Conservation (phyloP, 345 rosid species). For the Syzygium aqueum region DNA sequence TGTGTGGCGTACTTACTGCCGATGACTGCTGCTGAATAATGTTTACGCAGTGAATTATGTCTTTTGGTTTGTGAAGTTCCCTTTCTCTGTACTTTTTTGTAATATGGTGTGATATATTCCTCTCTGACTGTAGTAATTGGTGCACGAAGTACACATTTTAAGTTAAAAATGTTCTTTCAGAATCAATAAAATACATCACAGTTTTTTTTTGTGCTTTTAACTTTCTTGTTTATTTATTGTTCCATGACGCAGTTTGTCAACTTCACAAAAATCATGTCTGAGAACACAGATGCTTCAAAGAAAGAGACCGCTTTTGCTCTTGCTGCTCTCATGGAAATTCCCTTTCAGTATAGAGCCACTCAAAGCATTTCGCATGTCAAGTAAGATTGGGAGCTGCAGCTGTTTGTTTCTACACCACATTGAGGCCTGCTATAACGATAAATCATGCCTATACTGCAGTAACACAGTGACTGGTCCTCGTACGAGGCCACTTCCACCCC, state of each 20-base stretch:
- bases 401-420: not conserved
- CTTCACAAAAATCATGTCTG: slow-evolving; percentile 80
- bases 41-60: not conserved
- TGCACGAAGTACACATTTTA: not conserved
- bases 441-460: slow-evolving; percentile 26
- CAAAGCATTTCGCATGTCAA: slow-evolving; percentile 31
- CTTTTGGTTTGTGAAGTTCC: not conserved
- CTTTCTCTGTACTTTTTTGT: not conserved
- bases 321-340: slow-evolving; percentile 96
- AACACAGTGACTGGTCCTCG: slow-evolving; percentile 14
- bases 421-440: not conserved
- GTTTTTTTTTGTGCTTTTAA: not conserved
- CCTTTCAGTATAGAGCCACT: slow-evolving; percentile 80
- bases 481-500: slow-evolving; percentile 66
- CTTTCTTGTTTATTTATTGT: not conserved
- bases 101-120: not conserved
- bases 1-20: not conserved
- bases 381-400: slow-evolving; percentile 14
- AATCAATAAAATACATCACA: too few species aligned
- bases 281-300: slow-evolving; percentile 43
- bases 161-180: not conserved
- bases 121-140: not conserved
- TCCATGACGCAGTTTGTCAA: slow-evolving; percentile 61
- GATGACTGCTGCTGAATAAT: not conserved
- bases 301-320: slow-evolving; percentile 92